phyloP scores from a whole-genome alignment of 2,329 filamentous ascomycete species.

The Cordyceps cateniannulata region DNA sequence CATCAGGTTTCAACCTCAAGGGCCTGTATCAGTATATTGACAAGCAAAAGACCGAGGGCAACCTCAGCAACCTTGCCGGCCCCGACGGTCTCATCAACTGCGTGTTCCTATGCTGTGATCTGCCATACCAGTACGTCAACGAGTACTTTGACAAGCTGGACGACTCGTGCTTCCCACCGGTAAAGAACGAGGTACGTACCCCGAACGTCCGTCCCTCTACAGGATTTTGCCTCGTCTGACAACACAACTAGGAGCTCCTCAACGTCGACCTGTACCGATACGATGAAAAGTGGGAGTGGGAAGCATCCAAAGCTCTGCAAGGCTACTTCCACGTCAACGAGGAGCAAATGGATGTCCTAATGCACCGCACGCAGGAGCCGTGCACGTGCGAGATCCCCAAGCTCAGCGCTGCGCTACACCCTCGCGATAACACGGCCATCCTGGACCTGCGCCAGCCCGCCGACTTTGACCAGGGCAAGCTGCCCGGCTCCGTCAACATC shows the following conservation, averaged over 20 bases:
- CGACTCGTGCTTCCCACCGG: constrained; percentile 39
- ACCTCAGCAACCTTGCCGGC: constrained; percentile 36
- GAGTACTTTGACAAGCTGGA: constrained; percentile 54
- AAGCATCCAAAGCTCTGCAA: constrained; percentile 30
- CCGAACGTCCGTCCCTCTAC: no score
- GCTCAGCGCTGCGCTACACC: constrained; percentile 10
- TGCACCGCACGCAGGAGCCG: constrained; percentile 8
- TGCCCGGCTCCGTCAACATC: constrained; percentile 38
- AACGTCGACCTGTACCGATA: constrained; percentile 45
- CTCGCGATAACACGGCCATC: constrained; percentile 26
- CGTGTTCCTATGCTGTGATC: constrained; percentile 56
- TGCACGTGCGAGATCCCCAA: neutral
- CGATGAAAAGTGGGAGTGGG: constrained; percentile 46
- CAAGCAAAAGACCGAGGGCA: constrained; percentile 39
- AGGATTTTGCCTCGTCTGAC: constrained; percentile 12
- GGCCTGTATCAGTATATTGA: constrained; percentile 45
- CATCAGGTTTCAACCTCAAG: constrained; percentile 51
- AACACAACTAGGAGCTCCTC: constrained; percentile 30
- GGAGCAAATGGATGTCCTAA: constrained; percentile 10
- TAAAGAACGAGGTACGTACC: constrained; percentile 33
- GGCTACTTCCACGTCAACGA: constrained; percentile 22
- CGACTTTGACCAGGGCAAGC: constrained; percentile 36
- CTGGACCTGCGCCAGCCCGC: constrained; percentile 37
- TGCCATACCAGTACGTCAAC: constrained; percentile 57
- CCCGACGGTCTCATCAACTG: constrained; percentile 41